Evolutionary conservation across 805 yeast species (phyloP).

Genomic region (Wickerhamiella vanderwaltii): DNA sequence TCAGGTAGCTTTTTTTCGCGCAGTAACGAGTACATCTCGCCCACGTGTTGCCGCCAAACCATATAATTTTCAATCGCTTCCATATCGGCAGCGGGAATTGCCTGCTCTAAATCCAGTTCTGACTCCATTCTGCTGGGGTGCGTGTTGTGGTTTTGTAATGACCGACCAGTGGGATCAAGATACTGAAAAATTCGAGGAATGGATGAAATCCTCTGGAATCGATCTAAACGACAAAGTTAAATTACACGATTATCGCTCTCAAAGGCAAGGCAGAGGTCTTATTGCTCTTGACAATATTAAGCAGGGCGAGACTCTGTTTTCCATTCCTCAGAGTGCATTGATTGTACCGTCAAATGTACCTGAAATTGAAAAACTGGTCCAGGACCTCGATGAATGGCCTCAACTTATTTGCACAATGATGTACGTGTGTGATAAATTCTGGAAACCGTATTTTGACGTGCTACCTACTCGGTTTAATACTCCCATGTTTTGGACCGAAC

Average conservation of each 20-base stretch:
- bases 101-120: conserved; percentile 2
- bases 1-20: conserved; percentile 55
- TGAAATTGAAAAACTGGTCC: conserved; percentile 18
- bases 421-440: conserved; percentile 48
- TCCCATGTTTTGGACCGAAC: conserved; percentile 67
- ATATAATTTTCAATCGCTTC: conserved; percentile 25
- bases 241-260: conserved; percentile 46
- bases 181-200: conserved; percentile 34
- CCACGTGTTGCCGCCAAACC: conserved; percentile 76
- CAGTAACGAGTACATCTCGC: conserved; percentile 60
- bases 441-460: conserved; percentile 61
- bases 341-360: conserved; percentile 50
- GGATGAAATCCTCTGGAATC: conserved; percentile 36
- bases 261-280: conserved; percentile 67
- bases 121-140: neutral
- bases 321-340: conserved; percentile 48
- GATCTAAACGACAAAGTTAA: conserved; percentile 43
- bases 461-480: conserved; percentile 55
- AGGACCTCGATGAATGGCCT: conserved; percentile 54
- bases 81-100: conserved; percentile 1
- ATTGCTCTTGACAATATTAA: conserved; percentile 50
- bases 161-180: conserved; percentile 11
- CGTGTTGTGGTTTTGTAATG: too few species aligned
- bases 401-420: conserved; percentile 55
- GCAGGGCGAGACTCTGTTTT: conserved; percentile 53